Evolutionary conservation across 345 rosid species (phyloP).

Genomic region (Eutrema heterophyllum): DNA sequence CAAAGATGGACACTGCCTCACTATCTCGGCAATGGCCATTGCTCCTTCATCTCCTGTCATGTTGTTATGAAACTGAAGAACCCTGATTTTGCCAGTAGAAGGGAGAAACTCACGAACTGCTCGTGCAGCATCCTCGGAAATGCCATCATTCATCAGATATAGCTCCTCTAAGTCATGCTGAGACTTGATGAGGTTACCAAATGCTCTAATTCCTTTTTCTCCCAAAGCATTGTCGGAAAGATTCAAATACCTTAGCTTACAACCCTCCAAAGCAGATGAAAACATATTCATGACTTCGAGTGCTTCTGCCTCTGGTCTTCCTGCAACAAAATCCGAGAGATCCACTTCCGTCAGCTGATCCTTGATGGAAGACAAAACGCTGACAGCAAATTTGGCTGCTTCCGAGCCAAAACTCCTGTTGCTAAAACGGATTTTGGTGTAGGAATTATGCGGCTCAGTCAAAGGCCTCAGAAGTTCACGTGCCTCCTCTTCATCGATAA

Average conservation of each 20-base stretch:
- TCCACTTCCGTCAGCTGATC: conserved; percentile 74
- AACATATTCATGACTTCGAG: conserved; percentile 77
- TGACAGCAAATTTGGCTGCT: conserved; percentile 73
- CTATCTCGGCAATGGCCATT: conserved; percentile 61
- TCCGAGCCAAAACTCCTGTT: conserved; percentile 79
- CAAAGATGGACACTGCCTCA: conserved; percentile 47
- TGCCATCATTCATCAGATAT: conserved; percentile 80
- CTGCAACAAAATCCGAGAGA: conserved; percentile 85
- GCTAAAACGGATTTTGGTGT: conserved; percentile 62
- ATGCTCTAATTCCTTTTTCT: conserved; percentile 85
- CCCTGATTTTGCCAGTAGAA: conserved; percentile 60
- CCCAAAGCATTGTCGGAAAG: conserved; percentile 98
- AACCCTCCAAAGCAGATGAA: conserved; percentile 74
- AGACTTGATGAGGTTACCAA: conserved; percentile 60
- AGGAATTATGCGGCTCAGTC: conserved; percentile 50
- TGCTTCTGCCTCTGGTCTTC: conserved; percentile 79
- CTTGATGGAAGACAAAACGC: conserved; percentile 57
- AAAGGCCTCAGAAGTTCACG: conserved; percentile 59
- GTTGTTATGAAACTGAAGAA: conserved; percentile 87
- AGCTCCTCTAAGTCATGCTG: conserved; percentile 77
- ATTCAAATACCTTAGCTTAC: conserved; percentile 52
- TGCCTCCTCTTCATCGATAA: conserved; percentile 72
- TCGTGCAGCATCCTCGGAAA: conserved; percentile 85
- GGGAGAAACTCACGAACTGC: conserved; percentile 81
- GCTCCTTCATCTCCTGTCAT: conserved; percentile 95